These are phyloP conservation scores for Yarrowia keelungensis DNA, from an alignment of 805 yeast genomes.

Conservation along the genomic window DNA sequence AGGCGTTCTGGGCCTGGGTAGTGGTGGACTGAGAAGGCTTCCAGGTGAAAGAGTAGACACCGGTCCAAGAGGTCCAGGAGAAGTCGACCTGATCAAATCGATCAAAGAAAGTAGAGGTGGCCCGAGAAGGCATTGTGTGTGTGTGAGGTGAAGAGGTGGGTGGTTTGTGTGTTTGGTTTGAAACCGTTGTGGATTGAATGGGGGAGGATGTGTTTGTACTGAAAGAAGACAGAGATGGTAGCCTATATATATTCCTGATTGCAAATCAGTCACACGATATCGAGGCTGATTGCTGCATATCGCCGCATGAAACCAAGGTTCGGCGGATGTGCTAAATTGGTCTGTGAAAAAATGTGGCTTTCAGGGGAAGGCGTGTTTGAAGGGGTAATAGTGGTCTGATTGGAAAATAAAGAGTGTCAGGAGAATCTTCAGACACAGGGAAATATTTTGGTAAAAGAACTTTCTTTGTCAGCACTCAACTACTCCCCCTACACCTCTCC, in stretches of 20 bases:
- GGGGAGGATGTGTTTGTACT: neutral
- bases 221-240: neutral
- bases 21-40: conserved; percentile 13
- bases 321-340: conserved; percentile 6
- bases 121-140: conserved; percentile 33
- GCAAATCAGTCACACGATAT: conserved; percentile 28
- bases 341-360: conserved; percentile 10
- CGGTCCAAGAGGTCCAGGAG: conserved; percentile 23
- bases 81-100: conserved; percentile 36
- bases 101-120: conserved; percentile 33
- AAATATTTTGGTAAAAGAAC: too few species aligned
- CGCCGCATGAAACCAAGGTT: neutral
- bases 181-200: neutral
- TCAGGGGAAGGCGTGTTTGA: neutral
- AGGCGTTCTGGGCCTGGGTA: conserved; percentile 19
- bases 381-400: neutral
- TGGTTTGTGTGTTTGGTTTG: neutral
- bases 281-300: conserved; percentile 34
- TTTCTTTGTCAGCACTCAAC: too few species aligned
- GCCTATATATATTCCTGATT: conserved; percentile 17
- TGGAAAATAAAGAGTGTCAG: neutral
- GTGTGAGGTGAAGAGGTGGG: neutral
- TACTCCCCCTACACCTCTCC: too few species aligned
- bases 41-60: conserved; percentile 37
- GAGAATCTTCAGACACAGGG: neutral